Evolutionary conservation across 805 yeast species (phyloP), one percentile per base, ranked within the genome.

Genomic region (Saccharomycopsis lassenensis): DNA sequence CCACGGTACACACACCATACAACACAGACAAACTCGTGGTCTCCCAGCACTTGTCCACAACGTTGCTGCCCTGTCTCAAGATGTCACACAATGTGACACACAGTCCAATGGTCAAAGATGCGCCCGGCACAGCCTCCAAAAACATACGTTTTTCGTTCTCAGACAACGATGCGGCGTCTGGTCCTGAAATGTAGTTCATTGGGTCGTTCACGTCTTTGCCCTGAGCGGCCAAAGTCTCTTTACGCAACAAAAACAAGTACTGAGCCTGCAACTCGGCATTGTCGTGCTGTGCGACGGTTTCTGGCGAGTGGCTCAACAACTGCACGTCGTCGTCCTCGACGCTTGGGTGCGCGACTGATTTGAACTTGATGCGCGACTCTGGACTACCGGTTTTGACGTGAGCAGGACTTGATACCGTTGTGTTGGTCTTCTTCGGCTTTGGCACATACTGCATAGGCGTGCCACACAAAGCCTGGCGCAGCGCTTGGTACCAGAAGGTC

Each of bases 401-500:
- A 24, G 20, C 12, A 8, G 15, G 32, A 14, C 20, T 28, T 3
- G 33, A 16, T n/a, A 23, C 11, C 11, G 25, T 23, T 2, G n/a
- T 11, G 25, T 23, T 23, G 25, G 25, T 11, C 8, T 22, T 12
- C 7, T n/a, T 7, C 5, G 31, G 31, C 3, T 18, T 12, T 14
- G 11, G 21, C 11, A 12, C 15, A n/a, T 23, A 33, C 27, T 38
- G 34, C 8, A 33, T 20, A 14, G 39, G 32, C n/a, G 33, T 37
- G 5, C 44, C 44, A 37, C 44, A 41, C 10, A 41, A 32, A 21
- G 37, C 41, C 12, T 41, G 32, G 16, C 31, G 33, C 10, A 41
- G 41, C 11, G 44, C 44, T 21, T 41, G 44, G 29, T 37, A 41
- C 44, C 44, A 41, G 35, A 41, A 41, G 2, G 41, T 25, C 7